Conservation (phyloP, 2,329 filamentous ascomycete species). For the Colletotrichum graminicola region DNA sequence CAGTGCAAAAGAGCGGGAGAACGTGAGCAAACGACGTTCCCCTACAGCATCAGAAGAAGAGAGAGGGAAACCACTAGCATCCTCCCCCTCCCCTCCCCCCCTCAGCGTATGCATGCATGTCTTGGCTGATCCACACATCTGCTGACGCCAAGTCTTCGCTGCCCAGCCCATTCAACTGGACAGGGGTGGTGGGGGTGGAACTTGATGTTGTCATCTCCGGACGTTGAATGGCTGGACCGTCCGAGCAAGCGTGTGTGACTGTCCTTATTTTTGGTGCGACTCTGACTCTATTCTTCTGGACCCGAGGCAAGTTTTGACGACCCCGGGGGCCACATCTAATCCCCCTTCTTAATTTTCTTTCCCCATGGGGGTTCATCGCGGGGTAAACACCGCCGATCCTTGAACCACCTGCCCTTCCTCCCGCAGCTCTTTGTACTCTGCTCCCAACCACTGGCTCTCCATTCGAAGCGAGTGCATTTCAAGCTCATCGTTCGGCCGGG, state of each 20-base stretch:
- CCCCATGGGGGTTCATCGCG: constrained; percentile 39
- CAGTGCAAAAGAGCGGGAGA: not conserved
- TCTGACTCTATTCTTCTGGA: not conserved
- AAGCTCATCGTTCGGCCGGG: constrained; percentile 20
- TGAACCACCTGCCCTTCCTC: not conserved
- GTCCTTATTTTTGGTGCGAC: not conserved
- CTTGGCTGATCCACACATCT: constrained; percentile 42
- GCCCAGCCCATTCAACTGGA: constrained; percentile 26
- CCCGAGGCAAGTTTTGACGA: constrained; percentile 36
- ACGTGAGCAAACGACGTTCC: not conserved
- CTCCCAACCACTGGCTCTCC: not conserved
- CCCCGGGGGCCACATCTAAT: constrained; percentile 9
- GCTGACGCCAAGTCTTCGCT: constrained; percentile 40
- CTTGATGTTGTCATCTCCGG: not conserved
- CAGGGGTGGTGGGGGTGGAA: not conserved
- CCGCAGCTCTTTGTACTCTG: not conserved
- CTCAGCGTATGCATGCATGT: constrained; percentile 9
- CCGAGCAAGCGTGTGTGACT: not conserved
- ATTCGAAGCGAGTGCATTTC: constrained; percentile 27
- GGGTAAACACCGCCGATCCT: constrained; percentile 36
- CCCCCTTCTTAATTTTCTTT: constrained; percentile 2
- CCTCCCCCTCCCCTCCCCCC: constrained; percentile 3
- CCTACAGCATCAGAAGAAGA: not conserved
- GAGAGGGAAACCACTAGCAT: not conserved
- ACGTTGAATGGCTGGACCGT: constrained; percentile 4